These are phyloP conservation scores for Karstenula rhodostoma DNA, from an alignment of 2,329 filamentous ascomycete species.

Conservation along the genomic window DNA sequence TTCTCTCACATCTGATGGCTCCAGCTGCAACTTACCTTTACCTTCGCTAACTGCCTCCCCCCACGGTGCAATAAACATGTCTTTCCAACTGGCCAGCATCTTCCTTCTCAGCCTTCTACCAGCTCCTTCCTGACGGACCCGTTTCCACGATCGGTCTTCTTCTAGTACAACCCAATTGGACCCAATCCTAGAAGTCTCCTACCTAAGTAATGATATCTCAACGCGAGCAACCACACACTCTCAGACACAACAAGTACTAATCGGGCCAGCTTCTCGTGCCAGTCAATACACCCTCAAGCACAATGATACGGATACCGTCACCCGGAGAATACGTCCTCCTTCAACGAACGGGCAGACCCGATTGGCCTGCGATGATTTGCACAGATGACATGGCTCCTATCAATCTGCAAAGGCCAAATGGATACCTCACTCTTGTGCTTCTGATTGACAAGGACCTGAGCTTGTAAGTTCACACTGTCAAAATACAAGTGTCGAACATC, in stretches of 20 bases:
- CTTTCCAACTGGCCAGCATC: not conserved
- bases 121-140: not conserved
- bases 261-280: not conserved
- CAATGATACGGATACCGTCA: not conserved
- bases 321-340: conserved; percentile 26
- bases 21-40: not conserved
- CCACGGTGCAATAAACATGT: not conserved
- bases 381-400: conserved; percentile 28
- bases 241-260: too few relatives aligned
- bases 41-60: conserved; percentile 5
- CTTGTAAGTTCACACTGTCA: conserved; percentile 23
- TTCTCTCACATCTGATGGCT: conserved; percentile 11
- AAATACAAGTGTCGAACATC: not conserved
- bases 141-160: not conserved
- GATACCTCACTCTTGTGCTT: conserved; percentile 24
- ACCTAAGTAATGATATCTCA: too few relatives aligned
- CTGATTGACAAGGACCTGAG: conserved; percentile 19
- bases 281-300: not conserved
- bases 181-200: too few relatives aligned
- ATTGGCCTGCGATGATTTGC: conserved; percentile 33
- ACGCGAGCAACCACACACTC: too few relatives aligned
- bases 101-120: not conserved
- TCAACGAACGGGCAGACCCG: conserved; percentile 5
- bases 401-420: conserved; percentile 20
- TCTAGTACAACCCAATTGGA: not conserved